Base-by-base conservation (phyloP, 495 filamentous ascomycete species). In the Astrothelium macrocarpum region DNA sequence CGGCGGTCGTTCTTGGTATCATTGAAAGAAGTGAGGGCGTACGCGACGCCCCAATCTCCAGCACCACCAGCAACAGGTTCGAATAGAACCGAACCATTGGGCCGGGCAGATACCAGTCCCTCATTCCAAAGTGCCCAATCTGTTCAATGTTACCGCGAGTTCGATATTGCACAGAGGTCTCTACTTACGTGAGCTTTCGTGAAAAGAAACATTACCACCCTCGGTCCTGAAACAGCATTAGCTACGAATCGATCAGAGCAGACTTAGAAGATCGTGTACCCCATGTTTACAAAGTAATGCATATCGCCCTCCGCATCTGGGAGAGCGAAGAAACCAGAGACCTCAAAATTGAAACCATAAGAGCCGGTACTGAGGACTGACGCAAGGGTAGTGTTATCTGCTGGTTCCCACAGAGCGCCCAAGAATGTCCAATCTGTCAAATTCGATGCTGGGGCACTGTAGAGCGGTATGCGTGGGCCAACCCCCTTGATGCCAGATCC, bases 331-430 rank as follows among this genome's bases (percentile, higher is more conserved):
- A 82, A 75, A 32, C 80, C 81, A 7, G 73, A 73, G n/a, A 84
- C 80, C 68, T 85, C 82, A 72, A 83, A 85, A 69, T 85, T 85
- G 59, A 78, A 79, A 0, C 78, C 81, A 43, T 80, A 76, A n/a
- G 78, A 75, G 2, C 80, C 79, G 0, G 80, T 81, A 49, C 74
- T 72, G 14, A 74, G 67, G 45, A 79, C 67, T 26, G 68, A 69
- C 0, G 69, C 72, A 0, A 75, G 62, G 23, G 60, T 67, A 1
- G 61, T 67, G 63, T 82, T 82, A 32, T 74, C 72, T 23, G 76
- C 73, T 2, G 77, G 68, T 53, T 78, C 71, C 66, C 78, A 72
- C 63, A 85, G 67, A 0, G 75, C 72, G 10, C 81, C 81, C 2
- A 81, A 59, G 65, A 80, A 85, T 0, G 69, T 73, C 83, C 83